These are phyloP conservation scores for Thalassiosira gravida DNA, from an alignment of 352 stramenopile species.

Conservation along the genomic window DNA sequence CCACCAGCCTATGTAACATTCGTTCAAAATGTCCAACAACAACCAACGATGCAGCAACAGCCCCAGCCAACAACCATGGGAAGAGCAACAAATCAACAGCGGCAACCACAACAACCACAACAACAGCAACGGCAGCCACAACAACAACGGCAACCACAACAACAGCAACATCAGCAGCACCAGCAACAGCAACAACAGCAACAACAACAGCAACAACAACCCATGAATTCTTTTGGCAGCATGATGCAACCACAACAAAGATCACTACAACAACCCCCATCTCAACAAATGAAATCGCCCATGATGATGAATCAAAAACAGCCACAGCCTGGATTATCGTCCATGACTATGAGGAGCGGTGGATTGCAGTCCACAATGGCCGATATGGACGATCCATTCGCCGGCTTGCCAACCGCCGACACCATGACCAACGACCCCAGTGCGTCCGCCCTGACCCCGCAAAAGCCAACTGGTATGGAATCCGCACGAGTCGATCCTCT, in stretches of 20 bases:
- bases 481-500: not conserved
- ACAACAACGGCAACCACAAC: too few relatives aligned
- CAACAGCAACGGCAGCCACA: too few relatives aligned
- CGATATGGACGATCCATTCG: conserved; percentile 76
- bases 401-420: conserved; percentile 61
- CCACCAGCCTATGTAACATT: conserved; percentile 80
- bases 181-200: conserved; percentile 32
- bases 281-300: conserved; percentile 2
- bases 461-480: too few relatives aligned
- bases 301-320: not conserved
- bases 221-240: not conserved
- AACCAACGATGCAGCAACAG: conserved; percentile 52
- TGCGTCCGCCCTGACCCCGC: too few relatives aligned
- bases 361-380: not conserved
- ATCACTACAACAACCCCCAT: conserved; percentile 1
- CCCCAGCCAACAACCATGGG: conserved; percentile 45
- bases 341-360: too few relatives aligned
- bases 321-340: not conserved
- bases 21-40: conserved; percentile 19
- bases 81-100: too few relatives aligned
- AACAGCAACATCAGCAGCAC: conserved; percentile 22
- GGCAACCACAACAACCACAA: too few relatives aligned
- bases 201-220: conserved; percentile 13
- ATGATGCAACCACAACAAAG: conserved; percentile 22
- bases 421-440: too few relatives aligned